These are phyloP conservation scores for Trypanosoma grayi DNA, from an alignment of 208 protist species.

Conservation along the genomic window DNA sequence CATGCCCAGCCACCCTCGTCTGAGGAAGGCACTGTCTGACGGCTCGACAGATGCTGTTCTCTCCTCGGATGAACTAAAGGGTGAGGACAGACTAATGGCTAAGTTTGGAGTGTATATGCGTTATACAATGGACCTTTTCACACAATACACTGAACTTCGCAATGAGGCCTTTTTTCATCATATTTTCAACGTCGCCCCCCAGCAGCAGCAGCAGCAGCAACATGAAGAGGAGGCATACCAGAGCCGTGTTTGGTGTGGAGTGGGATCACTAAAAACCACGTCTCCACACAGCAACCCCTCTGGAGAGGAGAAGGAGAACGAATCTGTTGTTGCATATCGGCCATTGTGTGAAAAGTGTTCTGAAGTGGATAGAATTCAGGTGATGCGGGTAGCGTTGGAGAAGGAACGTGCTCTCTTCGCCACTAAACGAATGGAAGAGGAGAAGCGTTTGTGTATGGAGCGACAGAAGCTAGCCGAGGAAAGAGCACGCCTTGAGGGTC, in stretches of 20 bases:
- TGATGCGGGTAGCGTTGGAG: not conserved
- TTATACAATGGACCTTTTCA: not conserved
- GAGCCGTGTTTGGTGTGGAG: not conserved
- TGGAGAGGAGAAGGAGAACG: not conserved
- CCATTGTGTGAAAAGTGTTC: not conserved
- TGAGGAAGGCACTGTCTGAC: not conserved
- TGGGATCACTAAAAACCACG: not conserved
- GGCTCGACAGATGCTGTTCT: not conserved
- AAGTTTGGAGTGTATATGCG: not conserved
- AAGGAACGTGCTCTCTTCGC: not conserved
- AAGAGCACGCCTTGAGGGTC: not conserved
- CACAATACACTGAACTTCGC: not conserved
- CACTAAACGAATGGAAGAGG: not conserved
- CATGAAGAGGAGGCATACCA: not conserved
- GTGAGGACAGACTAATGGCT: not conserved
- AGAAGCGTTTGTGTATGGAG: conserved; percentile 1
- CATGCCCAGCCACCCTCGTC: conserved; percentile 9
- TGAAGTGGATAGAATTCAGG: not conserved
- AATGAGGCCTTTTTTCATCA: not conserved
- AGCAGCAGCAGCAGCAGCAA: not conserved
- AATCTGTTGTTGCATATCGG: not conserved
- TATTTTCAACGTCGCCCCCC: too few relatives aligned
- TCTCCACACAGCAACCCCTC: not conserved
- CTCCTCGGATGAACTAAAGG: not conserved
- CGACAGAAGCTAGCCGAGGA: not conserved